Evolutionary conservation across 2,329 filamentous ascomycete genomes (phyloP).

Genomic region (Myriangium duriaei): DNA sequence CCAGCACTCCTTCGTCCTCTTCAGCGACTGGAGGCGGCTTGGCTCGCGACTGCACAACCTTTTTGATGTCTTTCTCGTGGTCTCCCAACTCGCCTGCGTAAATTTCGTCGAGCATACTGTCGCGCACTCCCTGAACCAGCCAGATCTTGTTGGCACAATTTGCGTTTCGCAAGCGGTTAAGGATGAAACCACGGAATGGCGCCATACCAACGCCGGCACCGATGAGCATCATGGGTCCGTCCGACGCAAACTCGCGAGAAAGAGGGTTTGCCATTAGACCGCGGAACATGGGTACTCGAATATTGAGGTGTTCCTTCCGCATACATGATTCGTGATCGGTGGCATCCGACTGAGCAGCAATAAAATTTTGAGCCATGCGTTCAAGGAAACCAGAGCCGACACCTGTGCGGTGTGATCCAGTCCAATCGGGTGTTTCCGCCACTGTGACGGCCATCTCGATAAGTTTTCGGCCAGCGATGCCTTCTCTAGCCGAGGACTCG

Average conservation of each 20-base stretch:
- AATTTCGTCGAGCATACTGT: constrained; percentile 86
- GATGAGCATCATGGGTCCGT: constrained; percentile 95
- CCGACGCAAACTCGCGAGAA: constrained; percentile 77
- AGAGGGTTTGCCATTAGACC: constrained; percentile 95
- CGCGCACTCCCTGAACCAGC: constrained; percentile 89
- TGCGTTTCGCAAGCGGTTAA: constrained; percentile 82
- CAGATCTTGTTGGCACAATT: constrained; percentile 97
- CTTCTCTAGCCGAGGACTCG: constrained; percentile 56
- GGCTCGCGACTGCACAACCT: constrained; percentile 35
- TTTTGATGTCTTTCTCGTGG: constrained; percentile 51
- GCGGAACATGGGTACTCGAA: constrained; percentile 93
- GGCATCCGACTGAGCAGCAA: constrained; percentile 53
- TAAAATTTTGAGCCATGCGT: constrained; percentile 61
- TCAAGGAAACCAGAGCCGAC: constrained; percentile 91
- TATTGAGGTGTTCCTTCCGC: constrained; percentile 41
- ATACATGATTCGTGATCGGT: constrained; percentile 26
- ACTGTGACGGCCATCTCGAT: constrained; percentile 96
- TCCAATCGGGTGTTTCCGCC: constrained; percentile 76
- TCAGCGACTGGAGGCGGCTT: constrained; percentile 16
- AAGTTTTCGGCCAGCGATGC: constrained; percentile 60
- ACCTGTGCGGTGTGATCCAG: constrained; percentile 53
- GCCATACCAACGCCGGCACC: constrained; percentile 94
- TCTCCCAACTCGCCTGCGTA: constrained; percentile 95
- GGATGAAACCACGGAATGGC: constrained; percentile 93
- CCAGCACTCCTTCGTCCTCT: constrained; percentile 17